Evolutionary conservation across 768 basidiomycete species (phyloP), one percentile per base, ranked within the genome.

Genomic region (Leccinum boreale): DNA sequence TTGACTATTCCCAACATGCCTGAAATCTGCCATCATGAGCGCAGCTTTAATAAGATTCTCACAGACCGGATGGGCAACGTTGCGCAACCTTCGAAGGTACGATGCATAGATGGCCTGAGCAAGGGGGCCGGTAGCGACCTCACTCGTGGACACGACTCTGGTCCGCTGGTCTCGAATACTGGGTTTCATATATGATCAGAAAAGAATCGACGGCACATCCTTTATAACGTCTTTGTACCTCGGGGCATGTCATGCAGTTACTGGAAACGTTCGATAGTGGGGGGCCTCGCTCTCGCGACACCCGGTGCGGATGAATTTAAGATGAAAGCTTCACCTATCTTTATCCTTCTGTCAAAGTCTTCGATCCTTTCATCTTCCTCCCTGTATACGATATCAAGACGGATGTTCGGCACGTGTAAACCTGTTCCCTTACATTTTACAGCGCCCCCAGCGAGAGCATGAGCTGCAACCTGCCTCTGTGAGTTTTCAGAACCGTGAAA

Each of bases 111-210:
- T 29, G 29, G 29, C 29, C 9, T 29, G 0, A 10, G 29, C 10
- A 29, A 11, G 10, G 29, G 28, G 29, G 29, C 3, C 29, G 10
- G 29, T 29, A 29, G 11, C 31, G 31, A 33, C 31, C 31, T 12
- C 31, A 1, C 31, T 33, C 31, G 11, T 33, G 31, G 31, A 33
- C 31, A 33, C 1, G 31, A 33, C 31, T 33, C 1, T 12, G 11
- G 12, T 8, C 12, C 5, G 31, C 31, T 33, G 31, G 31, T 33
- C 31, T 33, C 31, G 12, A 33, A 33, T 5, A 33, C 33, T 73
- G 60, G 1, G 82, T 76, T 0, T 84, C 85, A 59, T 88, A 86
- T 12, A 89, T 85, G 59, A 84, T 84, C 42, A 89, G 70, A n/a
- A 73, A 72, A 28, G 79, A 53, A 63, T 89, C 84, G 8, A 89